A percentile compares a stretch with the other conserved stretches of the same genome.
Evolutionary conservation across 2,329 filamentous ascomycete genomes (phyloP).

Genomic region (Fusarium coicis): DNA sequence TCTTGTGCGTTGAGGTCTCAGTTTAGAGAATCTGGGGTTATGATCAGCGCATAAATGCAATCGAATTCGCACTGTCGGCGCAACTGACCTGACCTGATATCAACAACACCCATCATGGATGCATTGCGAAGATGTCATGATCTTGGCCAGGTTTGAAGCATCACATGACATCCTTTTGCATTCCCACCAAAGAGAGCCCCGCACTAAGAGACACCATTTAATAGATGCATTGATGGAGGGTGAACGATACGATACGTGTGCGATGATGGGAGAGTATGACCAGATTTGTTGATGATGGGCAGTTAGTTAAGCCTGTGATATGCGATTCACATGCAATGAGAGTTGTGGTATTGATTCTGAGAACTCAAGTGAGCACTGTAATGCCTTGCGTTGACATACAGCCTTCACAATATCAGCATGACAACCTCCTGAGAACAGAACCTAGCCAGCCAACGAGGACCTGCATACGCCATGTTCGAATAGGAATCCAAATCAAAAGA

Average conservation of each 20-base stretch:
- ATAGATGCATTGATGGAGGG: constrained; percentile 12
- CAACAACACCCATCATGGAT: constrained; percentile 24
- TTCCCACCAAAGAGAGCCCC: constrained; percentile 18
- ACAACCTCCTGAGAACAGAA: neutral
- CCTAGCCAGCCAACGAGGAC: neutral
- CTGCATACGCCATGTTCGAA: neutral
- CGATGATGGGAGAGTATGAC: constrained; percentile 21
- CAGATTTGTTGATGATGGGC: constrained; percentile 15
- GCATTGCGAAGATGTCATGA: constrained; percentile 34
- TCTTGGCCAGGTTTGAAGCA: constrained; percentile 23
- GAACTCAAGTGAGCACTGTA: neutral
- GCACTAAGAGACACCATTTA: constrained; percentile 30
- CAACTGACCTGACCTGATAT: constrained; percentile 21
- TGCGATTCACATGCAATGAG: constrained; percentile 13
- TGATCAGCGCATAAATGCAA: neutral
- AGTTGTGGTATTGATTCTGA: neutral
- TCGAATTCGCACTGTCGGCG: constrained; percentile 24
- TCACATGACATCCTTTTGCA: constrained; percentile 29
- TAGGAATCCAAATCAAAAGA: neutral
- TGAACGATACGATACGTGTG: constrained; percentile 7
- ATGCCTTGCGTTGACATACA: neutral
- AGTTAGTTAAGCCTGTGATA: constrained; percentile 10
- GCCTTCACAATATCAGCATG: neutral
- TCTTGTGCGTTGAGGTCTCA: neutral
- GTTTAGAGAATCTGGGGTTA: neutral